Evolutionary conservation across 148 eudicot genomes (phyloP).

Genomic region (Pouteria glomerata): DNA sequence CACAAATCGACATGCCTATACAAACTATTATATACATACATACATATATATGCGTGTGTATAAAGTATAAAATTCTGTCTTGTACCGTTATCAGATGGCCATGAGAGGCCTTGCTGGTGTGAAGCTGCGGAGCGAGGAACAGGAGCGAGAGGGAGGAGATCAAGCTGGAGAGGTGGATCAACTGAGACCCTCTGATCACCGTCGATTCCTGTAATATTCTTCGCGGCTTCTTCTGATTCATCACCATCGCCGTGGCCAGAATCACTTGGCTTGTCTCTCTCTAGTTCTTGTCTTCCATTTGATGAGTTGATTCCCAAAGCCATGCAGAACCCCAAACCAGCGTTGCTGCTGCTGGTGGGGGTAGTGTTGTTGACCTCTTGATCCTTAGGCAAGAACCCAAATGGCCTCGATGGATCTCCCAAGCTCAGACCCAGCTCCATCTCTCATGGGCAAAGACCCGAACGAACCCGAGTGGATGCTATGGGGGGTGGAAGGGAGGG

Average conservation of each 20-base stretch:
- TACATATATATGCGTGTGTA: not conserved
- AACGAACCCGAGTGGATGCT: too few species aligned
- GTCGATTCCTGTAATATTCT: constrained; percentile 2
- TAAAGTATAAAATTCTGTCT: too few species aligned
- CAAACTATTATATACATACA: not conserved
- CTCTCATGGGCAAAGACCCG: not conserved
- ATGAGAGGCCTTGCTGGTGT: constrained; percentile 13
- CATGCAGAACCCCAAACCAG: constrained; percentile 36
- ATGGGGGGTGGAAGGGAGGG: too few species aligned
- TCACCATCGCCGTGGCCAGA: constrained; percentile 13
- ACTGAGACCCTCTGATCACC: constrained; percentile 9
- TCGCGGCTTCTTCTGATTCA: not conserved
- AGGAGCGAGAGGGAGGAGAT: constrained; percentile 39
- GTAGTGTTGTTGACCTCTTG: not conserved
- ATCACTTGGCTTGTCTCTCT: not conserved
- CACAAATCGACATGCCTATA: not conserved
- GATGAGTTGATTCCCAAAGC: constrained; percentile 26
- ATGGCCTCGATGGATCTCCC: constrained; percentile 26
- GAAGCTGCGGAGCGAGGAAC: constrained; percentile 18
- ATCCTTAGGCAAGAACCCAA: constrained; percentile 15
- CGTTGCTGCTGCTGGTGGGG: not conserved
- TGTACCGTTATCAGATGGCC: constrained; percentile 41
- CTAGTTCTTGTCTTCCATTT: not conserved
- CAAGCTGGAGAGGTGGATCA: constrained; percentile 29
- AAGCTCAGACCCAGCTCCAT: constrained; percentile 54